A percentile compares a stretch with the other conserved stretches of the same genome.
phyloP scores from a whole-genome alignment of 495 filamentous ascomycete species.

The Recurvomyces mirabilis region DNA sequence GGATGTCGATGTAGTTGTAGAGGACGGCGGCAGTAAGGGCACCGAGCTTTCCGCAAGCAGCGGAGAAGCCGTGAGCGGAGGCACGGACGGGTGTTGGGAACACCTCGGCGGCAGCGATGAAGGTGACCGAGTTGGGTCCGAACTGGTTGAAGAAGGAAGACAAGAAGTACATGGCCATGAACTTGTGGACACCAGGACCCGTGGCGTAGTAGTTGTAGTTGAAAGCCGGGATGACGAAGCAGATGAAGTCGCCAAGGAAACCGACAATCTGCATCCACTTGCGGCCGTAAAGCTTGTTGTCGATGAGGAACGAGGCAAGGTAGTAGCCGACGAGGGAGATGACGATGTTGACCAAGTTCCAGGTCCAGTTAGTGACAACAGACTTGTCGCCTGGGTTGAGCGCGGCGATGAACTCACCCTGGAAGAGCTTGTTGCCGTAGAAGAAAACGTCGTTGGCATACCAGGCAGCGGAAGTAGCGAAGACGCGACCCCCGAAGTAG shows the following conservation, averaged over 20 bases:
- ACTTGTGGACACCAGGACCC: slow-evolving; percentile 53
- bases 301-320: slow-evolving; percentile 64
- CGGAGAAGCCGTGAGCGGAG: slow-evolving; percentile 80
- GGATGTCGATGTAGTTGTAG: slow-evolving; percentile 76
- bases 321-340: slow-evolving; percentile 81
- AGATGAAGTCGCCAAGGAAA: slow-evolving; percentile 75
- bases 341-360: slow-evolving; percentile 75
- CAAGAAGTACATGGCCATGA: slow-evolving; percentile 90
- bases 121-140: slow-evolving; percentile 82
- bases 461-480: slow-evolving; percentile 75
- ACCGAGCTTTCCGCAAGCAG: slow-evolving; percentile 71
- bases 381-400: slow-evolving; percentile 50
- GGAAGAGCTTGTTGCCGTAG: slow-evolving; percentile 96
- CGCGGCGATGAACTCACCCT: slow-evolving; percentile 70
- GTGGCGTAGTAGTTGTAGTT: slow-evolving; percentile 65
- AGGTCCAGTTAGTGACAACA: slow-evolving; percentile 77
- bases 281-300: slow-evolving; percentile 84
- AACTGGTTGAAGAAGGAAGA: slow-evolving; percentile 96
- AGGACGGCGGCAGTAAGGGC: slow-evolving; percentile 73
- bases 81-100: slow-evolving; percentile 84
- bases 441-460: slow-evolving; percentile 93
- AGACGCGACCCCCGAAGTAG: slow-evolving; percentile 67
- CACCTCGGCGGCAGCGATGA: slow-evolving; percentile 83
- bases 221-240: slow-evolving; percentile 79
- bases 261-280: slow-evolving; percentile 88